Evolutionary conservation across 1,284 basidiomycete species (phyloP).

Genomic region (Veloporphyrellus conicus): DNA sequence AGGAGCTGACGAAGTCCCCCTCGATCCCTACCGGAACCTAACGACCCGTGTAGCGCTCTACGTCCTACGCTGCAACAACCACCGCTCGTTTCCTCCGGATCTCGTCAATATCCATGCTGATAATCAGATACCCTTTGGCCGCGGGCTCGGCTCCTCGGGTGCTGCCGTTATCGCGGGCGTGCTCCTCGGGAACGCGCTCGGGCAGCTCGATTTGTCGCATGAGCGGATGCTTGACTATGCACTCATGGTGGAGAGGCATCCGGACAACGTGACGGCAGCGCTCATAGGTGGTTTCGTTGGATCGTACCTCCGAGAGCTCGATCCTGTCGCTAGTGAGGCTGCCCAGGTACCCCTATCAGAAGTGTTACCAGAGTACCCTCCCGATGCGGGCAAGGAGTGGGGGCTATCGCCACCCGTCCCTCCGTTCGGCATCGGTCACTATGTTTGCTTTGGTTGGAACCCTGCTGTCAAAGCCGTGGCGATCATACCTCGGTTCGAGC

Average conservation of each 20-base stretch:
- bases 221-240: constrained; percentile 90
- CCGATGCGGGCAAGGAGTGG: constrained; percentile 89
- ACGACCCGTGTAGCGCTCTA: constrained; percentile 98
- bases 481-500: constrained; percentile 93
- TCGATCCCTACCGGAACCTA: constrained; percentile 95
- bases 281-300: constrained; percentile 98
- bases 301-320: constrained; percentile 90
- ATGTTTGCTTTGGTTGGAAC: constrained; percentile 88
- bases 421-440: constrained; percentile 91
- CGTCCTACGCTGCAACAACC: constrained; percentile 83
- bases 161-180: constrained; percentile 98
- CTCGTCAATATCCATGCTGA: constrained; percentile 68
- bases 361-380: constrained; percentile 94
- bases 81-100: constrained; percentile 71
- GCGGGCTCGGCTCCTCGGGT: constrained; percentile 94
- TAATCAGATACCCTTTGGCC: constrained; percentile 97
- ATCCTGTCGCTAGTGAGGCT: constrained; percentile 68
- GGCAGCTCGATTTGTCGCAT: constrained; percentile 64
- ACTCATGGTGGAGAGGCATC: constrained; percentile 98
- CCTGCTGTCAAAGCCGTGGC: constrained; percentile 87
- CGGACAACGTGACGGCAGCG: constrained; percentile 98
- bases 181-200: constrained; percentile 82
- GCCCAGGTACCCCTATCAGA: constrained; percentile 92
- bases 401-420: constrained; percentile 84
- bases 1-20: constrained; percentile 86